Evolutionary conservation across 345 rosid genomes (phyloP), one percentile per base, ranked within the genome.

Genomic region (Toxicodendron radicans): DNA sequence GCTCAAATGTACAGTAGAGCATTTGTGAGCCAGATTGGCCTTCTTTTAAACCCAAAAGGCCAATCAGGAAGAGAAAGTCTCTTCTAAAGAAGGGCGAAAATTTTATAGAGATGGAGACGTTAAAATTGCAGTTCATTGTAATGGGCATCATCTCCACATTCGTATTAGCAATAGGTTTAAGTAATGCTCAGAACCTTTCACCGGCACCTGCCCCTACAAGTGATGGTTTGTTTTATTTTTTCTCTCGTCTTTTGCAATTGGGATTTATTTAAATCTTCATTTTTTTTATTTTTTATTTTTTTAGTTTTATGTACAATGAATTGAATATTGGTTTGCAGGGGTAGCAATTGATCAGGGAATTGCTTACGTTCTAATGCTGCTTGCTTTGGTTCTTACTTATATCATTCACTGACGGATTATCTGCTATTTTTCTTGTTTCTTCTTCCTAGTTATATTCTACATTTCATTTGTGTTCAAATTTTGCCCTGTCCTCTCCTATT

Each of bases 281-380:
- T 3, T 56, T 51, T 51, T 8, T 32, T 0, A 35, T 43, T 59
- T 14, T 12, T 12, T 21, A 48, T 41, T 9, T 10, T 33, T n/a
- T n/a, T n/a, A n/a, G n/a, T n/a, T n/a, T 59, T 13, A 30, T 8
- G 6, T 21, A 9, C 33, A 10, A 57, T 57, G 16, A 5, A 23
- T 9, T 20, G 6, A 20, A 9, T 18, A 1, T 30, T 27, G 52
- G 10, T 8, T 54, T 74, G 68, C 72, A 78, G 81, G 72, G 45
- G 72, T 68, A 11, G 72, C 79, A 57, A 68, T 78, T 51, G 84
- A 81, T 64, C 84, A 75, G 43, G 79, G 84, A 46, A 21, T 81
- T 71, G 84, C 84, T 14, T 81, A 71, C 41, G 68, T 71, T 5
- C 35, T 77, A 10, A 77, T 77, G 79, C 23, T 81, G 67, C 14